Evolutionary conservation across 495 filamentous ascomycete genomes (phyloP).

Genomic region (Penicillium daleae): DNA sequence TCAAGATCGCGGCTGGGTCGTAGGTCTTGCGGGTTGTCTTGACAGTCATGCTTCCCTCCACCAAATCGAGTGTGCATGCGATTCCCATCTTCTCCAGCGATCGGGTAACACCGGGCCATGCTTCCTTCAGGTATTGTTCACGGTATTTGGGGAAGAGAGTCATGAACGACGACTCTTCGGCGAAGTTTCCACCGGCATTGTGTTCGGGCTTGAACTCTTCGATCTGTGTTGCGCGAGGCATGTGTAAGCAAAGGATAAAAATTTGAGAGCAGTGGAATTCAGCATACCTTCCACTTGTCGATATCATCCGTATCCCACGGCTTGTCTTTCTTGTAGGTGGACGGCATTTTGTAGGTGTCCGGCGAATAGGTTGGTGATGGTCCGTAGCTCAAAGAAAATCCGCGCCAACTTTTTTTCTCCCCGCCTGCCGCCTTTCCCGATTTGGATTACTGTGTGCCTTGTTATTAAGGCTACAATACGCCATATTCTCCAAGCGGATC

Average conservation of each 20-base stretch:
- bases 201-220: constrained; percentile 85
- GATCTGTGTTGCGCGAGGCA: constrained; percentile 48
- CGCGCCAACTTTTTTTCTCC: constrained; percentile 48
- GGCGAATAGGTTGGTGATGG: constrained; percentile 20
- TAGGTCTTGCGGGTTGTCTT: constrained; percentile 94
- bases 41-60: constrained; percentile 94
- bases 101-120: constrained; percentile 84
- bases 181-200: constrained; percentile 83
- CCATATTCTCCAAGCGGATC: not conserved
- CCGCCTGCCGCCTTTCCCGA: constrained; percentile 39
- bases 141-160: constrained; percentile 98
- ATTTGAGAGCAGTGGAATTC: not conserved
- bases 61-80: constrained; percentile 86
- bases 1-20: constrained; percentile 92
- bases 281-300: constrained; percentile 90
- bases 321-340: constrained; percentile 91
- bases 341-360: constrained; percentile 69
- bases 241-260: constrained; percentile 13
- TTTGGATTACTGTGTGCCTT: constrained; percentile 17
- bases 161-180: constrained; percentile 89
- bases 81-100: constrained; percentile 81
- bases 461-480: not conserved
- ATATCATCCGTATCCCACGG: constrained; percentile 98
- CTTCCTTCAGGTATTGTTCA: constrained; percentile 87
- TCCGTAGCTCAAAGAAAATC: constrained; percentile 34